Conservation (phyloP, 2,329 filamentous ascomycete species). For the Penicillium sp. region DNA sequence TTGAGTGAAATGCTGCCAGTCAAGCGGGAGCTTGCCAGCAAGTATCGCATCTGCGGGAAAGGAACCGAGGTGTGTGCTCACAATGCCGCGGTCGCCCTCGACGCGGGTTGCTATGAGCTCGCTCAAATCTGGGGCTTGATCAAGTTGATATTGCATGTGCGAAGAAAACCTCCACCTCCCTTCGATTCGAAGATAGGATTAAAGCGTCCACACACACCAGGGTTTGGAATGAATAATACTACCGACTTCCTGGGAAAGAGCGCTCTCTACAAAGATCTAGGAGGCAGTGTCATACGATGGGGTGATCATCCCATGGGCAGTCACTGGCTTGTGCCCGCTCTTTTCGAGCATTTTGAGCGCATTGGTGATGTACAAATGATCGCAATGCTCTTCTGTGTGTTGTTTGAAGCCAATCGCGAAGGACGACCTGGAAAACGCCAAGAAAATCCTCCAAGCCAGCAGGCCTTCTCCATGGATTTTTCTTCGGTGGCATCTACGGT, state of each 20-base stretch:
- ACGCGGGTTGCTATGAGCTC: slow-evolving; percentile 63
- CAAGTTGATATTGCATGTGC: slow-evolving; percentile 67
- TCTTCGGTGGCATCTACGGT: slow-evolving; percentile 41
- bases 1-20: slow-evolving; percentile 68
- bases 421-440: slow-evolving; percentile 28
- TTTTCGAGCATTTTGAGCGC: slow-evolving; percentile 56
- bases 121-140: slow-evolving; percentile 80
- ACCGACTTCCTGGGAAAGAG: slow-evolving; percentile 37
- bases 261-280: slow-evolving; percentile 32
- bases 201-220: slow-evolving; percentile 46
- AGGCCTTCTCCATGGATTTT: slow-evolving; percentile 45
- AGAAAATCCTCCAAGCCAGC: slow-evolving; percentile 39
- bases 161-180: slow-evolving; percentile 64
- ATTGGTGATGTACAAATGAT: slow-evolving; percentile 60
- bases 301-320: slow-evolving; percentile 52
- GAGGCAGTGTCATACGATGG: slow-evolving; percentile 50
- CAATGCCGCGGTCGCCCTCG: slow-evolving; percentile 72
- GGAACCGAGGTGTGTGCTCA: slow-evolving; percentile 74
- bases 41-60: slow-evolving; percentile 79
- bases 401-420: slow-evolving; percentile 47
- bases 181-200: slow-evolving; percentile 51
- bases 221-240: slow-evolving; percentile 45
- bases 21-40: slow-evolving; percentile 66
- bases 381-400: slow-evolving; percentile 58
- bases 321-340: slow-evolving; percentile 51